Evolutionary conservation across 176 grass and related monocot genomes (phyloP).

Genomic region (Miscanthus lutarioriparius): DNA sequence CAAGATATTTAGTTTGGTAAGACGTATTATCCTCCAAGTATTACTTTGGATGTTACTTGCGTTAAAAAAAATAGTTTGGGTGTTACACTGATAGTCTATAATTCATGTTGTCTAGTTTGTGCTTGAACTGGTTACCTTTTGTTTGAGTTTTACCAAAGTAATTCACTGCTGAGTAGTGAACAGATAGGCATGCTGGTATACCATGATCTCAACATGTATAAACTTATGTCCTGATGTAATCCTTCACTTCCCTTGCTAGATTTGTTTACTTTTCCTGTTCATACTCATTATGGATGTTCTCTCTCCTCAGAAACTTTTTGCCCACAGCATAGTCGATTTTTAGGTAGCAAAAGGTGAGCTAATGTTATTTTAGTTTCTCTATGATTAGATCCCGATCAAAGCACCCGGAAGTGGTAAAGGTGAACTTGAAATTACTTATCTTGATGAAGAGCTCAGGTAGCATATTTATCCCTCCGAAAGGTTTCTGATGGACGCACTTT

Average conservation of each 20-base stretch:
- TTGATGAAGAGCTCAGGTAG: slow-evolving; percentile 91
- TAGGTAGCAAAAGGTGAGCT: not conserved
- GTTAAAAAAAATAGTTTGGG: not conserved
- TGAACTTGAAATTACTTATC: slow-evolving; percentile 90
- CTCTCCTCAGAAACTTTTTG: not conserved
- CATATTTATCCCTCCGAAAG: slow-evolving; percentile 21
- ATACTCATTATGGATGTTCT: slow-evolving; percentile 4
- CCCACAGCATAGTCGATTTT: not conserved
- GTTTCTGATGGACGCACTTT: not conserved
- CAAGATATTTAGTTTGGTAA: slow-evolving; percentile 96
- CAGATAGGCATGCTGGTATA: not conserved
- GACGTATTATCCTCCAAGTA: slow-evolving; percentile 35
- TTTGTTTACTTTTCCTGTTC: not conserved
- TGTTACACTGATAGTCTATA: not conserved
- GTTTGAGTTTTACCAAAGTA: not conserved
- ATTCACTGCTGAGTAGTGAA: not conserved
- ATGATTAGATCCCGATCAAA: slow-evolving; percentile 78
- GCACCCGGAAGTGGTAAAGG: slow-evolving; percentile 72
- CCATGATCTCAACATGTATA: not conserved
- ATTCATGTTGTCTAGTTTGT: not conserved
- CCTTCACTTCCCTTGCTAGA: not conserved
- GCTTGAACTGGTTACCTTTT: not conserved
- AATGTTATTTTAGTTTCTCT: not conserved
- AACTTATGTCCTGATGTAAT: not conserved
- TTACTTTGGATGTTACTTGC: not conserved